Evolutionary conservation across 768 basidiomycete species (phyloP).

Genomic region (Suillus bovinus): DNA sequence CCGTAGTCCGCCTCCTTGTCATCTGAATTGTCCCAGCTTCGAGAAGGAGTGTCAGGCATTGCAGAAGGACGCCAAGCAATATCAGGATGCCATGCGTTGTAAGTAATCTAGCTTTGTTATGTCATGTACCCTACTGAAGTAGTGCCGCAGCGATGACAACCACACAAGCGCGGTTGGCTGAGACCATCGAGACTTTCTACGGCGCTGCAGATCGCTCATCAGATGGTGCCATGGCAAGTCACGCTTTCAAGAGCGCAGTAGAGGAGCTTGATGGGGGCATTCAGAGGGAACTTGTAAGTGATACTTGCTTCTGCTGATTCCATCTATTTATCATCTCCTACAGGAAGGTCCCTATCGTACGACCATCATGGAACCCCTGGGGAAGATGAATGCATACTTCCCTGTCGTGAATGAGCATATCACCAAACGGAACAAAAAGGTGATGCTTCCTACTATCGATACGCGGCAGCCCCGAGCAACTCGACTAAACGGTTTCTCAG

Average conservation of each 20-base stretch:
- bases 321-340: conserved; percentile 5
- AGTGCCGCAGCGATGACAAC: conserved; percentile 79
- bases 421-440: conserved; percentile 95
- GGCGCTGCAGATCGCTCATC: conserved; percentile 78
- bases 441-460: conserved; percentile 27
- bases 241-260: conserved; percentile 93
- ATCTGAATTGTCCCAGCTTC: conserved; percentile 51
- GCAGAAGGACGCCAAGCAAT: conserved; percentile 95
- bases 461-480: neutral
- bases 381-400: conserved; percentile 96
- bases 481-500: conserved; percentile 39
- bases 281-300: conserved; percentile 79
- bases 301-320: neutral
- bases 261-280: conserved; percentile 90
- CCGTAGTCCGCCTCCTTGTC: conserved; percentile 2
- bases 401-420: conserved; percentile 94
- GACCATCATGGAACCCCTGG: conserved; percentile 92
- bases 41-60: conserved; percentile 95
- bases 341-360: conserved; percentile 95
- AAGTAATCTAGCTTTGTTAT: conserved; percentile 22
- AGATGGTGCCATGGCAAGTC: conserved; percentile 94
- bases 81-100: conserved; percentile 95
- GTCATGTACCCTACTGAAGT: conserved; percentile 4
- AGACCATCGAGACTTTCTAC: conserved; percentile 93
- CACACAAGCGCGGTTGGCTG: conserved; percentile 90